Evolutionary conservation across 2,329 filamentous ascomycete genomes (phyloP), one percentile per base, ranked within the genome.

Genomic region (Diaporthe ampelina): DNA sequence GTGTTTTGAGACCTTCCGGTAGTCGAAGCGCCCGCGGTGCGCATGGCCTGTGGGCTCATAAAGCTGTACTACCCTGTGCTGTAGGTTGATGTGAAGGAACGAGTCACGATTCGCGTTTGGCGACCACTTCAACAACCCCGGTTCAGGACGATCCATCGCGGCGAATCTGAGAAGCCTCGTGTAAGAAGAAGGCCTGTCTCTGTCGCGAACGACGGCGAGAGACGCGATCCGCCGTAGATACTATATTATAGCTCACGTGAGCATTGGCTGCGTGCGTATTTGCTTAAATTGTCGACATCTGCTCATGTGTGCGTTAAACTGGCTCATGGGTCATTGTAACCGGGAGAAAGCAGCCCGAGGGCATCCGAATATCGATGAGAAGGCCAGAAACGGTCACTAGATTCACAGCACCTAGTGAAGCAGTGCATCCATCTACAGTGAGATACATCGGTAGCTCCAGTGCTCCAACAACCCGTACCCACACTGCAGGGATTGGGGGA

Each of bases 101-200:
- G 88, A 90, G 79, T 92, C 88, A 75, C 88, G 84, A 17, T 84
- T 83, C 24, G 88, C 84, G 76, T 90, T 91, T 67, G 91, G 89
- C 29, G 90, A 92, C 91, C 91, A 93, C 79, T 91, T 91, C 79
- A 93, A 88, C 73, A 93, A 86, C 35, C 91, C 91, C 15, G 89
- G 88, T 77, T 91, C 90, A 2, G 89, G 88, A 61, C 90, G 87
- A 77, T 91, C 89, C 88, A 91, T 89, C 72, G 68, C 57, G 52
- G 40, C n/a, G 48, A 40, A 29, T 52, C 40, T 37, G 45, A 37
- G 61, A 21, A 26, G n/a, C 19, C 52, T 15, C 19, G 26, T 32
- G 13, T 21, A 40, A n/a, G 32, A 43, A 29, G 17, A 43, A 32
- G 17, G 48, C 24, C n/a, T 29, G 29, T 68, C 48, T 54, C 15